Conservation (phyloP, 257 asterid genomes). For the Anisodus acutangulus region DNA sequence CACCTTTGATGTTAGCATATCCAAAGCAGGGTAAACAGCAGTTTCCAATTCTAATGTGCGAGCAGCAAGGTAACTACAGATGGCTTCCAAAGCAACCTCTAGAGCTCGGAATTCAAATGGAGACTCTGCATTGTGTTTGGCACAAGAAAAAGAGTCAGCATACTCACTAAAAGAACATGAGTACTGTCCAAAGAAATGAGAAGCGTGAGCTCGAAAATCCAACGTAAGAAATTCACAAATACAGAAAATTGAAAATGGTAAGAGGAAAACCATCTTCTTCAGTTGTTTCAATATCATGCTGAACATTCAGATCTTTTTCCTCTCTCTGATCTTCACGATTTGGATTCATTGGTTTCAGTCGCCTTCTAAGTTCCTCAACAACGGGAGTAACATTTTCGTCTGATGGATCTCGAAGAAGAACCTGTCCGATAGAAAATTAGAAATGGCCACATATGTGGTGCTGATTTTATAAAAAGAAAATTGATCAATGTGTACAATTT, state of each 20-base stretch:
- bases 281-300: slow-evolving; percentile 66
- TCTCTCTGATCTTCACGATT: slow-evolving; percentile 63
- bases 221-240: neutral
- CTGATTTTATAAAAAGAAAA: neutral
- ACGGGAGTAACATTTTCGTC: slow-evolving; percentile 81
- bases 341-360: slow-evolving; percentile 54
- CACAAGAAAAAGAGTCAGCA: slow-evolving; percentile 32
- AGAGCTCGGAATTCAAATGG: slow-evolving; percentile 93
- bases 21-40: slow-evolving; percentile 92
- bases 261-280: slow-evolving; percentile 79
- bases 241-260: neutral
- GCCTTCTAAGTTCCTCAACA: slow-evolving; percentile 83
- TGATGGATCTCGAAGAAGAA: slow-evolving; percentile 78
- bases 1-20: slow-evolving; percentile 93
- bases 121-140: slow-evolving; percentile 57
- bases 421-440: slow-evolving; percentile 44
- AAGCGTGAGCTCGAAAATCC: neutral
- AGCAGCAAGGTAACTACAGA: slow-evolving; percentile 84
- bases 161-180: neutral
- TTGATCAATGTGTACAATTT: neutral
- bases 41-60: slow-evolving; percentile 82
- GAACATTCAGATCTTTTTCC: slow-evolving; percentile 50
- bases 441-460: slow-evolving; percentile 10
- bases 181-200: neutral
- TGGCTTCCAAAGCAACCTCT: slow-evolving; percentile 92